Evolutionary conservation across 1,284 basidiomycete genomes (phyloP).

Genomic region (Puccinia horiana): DNA sequence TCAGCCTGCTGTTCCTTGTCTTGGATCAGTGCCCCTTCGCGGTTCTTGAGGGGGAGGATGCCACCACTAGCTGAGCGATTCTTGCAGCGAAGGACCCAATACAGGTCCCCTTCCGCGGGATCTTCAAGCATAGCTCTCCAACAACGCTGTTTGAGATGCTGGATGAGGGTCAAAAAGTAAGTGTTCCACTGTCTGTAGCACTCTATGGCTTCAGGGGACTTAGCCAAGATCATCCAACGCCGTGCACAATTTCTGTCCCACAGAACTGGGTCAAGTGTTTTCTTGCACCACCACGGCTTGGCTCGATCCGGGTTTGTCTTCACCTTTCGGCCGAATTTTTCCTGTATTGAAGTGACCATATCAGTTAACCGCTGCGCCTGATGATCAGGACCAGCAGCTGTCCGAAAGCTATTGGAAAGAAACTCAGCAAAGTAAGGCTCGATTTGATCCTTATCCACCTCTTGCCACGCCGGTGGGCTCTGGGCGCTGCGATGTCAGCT

Average conservation of each 20-base stretch:
- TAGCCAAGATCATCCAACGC: not conserved
- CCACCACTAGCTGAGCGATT: not conserved
- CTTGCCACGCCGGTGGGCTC: not conserved
- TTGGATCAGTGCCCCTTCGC: not conserved
- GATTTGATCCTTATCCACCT: not conserved
- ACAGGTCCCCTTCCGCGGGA: no score
- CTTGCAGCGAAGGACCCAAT: not conserved
- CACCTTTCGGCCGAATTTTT: not conserved
- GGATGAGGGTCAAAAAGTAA: not conserved
- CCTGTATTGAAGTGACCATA: not conserved
- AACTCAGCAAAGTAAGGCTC: not conserved
- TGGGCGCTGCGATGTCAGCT: not conserved
- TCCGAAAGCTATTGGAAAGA: no score
- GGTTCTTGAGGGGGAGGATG: not conserved
- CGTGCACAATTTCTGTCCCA: not conserved
- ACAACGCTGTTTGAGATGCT: not conserved
- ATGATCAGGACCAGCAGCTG: not conserved
- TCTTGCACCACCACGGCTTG: not conserved
- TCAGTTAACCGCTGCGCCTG: not conserved
- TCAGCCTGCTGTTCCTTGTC: conserved; percentile 12
- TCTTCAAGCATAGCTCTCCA: not conserved
- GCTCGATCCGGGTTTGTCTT: not conserved
- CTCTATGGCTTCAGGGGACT: not conserved
- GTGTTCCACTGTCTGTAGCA: not conserved
- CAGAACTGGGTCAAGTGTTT: not conserved